phyloP scores from a whole-genome alignment of 371 early-diverging fungal genomes.

The Nematocida sp. region DNA sequence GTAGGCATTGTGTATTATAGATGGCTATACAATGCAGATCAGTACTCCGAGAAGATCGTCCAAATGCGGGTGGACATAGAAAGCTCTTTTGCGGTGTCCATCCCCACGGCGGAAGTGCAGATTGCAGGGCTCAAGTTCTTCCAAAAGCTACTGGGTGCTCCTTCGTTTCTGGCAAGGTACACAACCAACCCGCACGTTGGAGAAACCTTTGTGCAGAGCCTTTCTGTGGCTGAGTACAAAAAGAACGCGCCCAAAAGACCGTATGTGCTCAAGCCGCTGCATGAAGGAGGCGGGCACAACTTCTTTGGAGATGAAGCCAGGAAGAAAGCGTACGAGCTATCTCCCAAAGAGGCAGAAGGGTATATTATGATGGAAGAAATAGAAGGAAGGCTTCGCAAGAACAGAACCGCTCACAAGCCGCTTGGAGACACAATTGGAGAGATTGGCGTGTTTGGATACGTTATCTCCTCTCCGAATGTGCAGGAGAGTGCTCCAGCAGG shows the following conservation, averaged over 20 bases:
- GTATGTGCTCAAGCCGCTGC: conserved; percentile 39
- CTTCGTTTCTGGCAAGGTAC: conserved; percentile 25
- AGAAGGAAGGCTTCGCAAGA: neutral
- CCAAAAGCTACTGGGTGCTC: conserved; percentile 28
- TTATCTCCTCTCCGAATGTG: neutral
- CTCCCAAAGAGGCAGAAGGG: neutral
- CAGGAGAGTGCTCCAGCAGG: neutral
- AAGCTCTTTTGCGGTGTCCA: conserved; percentile 11
- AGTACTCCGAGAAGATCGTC: conserved; percentile 44
- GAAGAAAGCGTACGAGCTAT: neutral
- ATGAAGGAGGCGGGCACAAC: conserved; percentile 53
- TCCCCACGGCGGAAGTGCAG: conserved; percentile 49
- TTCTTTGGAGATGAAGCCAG: conserved; percentile 15
- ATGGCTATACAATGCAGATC: conserved; percentile 56
- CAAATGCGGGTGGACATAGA: conserved; percentile 32
- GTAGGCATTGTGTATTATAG: conserved; percentile 52
- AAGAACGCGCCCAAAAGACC: neutral
- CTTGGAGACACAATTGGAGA: conserved; percentile 27
- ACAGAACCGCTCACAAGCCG: neutral
- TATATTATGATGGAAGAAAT: conserved; percentile 51
- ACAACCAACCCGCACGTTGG: neutral
- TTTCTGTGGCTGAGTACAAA: neutral
- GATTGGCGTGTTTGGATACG: conserved; percentile 45
- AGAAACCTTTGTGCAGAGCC: conserved; percentile 33
- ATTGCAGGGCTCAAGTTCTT: conserved; percentile 52